Evolutionary conservation across 169 alveolate genomes (phyloP), one percentile per base, ranked within the genome.

Genomic region (Cryptosporidium sp.): DNA sequence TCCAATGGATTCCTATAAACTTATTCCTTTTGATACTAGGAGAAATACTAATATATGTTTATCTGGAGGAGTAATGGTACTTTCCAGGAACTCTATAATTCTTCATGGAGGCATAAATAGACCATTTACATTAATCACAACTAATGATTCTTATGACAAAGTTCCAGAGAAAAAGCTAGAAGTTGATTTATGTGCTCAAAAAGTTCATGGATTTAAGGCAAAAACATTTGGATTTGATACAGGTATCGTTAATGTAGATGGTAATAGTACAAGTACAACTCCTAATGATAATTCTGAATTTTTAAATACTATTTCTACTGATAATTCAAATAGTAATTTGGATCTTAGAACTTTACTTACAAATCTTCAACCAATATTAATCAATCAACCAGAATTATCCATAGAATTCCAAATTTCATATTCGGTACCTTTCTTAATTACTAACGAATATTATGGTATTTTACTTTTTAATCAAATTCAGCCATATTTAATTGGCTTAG

Each of bases 101-200:
- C 21, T 80, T 5, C 73, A 80, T 62, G 45, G 69, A n/a, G 75
- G 73, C 10, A 26, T 80, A 48, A 69, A 61, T 12, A 80, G 75
- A 29, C 89, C 89, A 0, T 65, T 80, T 42, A 80, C 89, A 14
- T 18, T 80, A 0, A 37, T 80, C 4, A 80, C 72, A 21, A 44
- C 70, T n/a, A 80, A 80, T 80, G 75, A 80, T 29, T 21, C 37
- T 3, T 80, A 62, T 26, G 45, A 80, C 7, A 42, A 42, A 1
- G 70, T 80, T 6, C 89, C 89, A 3, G 75, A 60, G 45, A 80
- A 80, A 65, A 80, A 44, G n/a, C 68, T 80, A 26, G 89, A 80
- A 33, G 42, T 80, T 61, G 89, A 80, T n/a, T 31, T 80, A n/a
- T 80, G 89, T 29, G 44, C 75, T 26, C 80, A 45, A 65, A 80